These are phyloP conservation scores for Millerozyma miso DNA, from an alignment of 805 yeast genomes.

Conservation along the genomic window DNA sequence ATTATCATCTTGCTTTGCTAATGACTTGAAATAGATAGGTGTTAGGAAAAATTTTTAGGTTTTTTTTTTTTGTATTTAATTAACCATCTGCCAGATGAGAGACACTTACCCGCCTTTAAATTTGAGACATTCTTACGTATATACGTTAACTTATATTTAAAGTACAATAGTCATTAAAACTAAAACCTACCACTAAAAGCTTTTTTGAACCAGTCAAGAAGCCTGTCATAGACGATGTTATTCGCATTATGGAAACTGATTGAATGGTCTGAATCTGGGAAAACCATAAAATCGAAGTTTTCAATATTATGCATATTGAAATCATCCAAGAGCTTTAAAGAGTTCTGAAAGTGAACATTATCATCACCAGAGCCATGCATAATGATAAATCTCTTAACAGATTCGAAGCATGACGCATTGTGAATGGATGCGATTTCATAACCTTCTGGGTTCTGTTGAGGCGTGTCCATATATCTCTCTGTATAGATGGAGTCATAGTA, in stretches of 20 bases:
- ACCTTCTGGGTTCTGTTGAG: constrained; percentile 45
- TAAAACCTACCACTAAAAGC: constrained; percentile 15
- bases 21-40: constrained; percentile 1
- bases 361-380: constrained; percentile 85
- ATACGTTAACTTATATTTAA: too few relatives aligned
- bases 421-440: constrained; percentile 45
- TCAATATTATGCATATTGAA: constrained; percentile 71
- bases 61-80: background rate
- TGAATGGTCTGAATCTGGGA: constrained; percentile 79
- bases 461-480: constrained; percentile 67
- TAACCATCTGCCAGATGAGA: background rate
- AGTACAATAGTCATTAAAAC: too few relatives aligned
- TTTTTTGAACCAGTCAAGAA: constrained; percentile 13
- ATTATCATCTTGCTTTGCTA: constrained; percentile 31
- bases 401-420: constrained; percentile 41
- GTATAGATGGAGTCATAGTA: constrained; percentile 76
- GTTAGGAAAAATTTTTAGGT: constrained; percentile 1
- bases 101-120: background rate
- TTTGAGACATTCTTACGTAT: too few relatives aligned
- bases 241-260: constrained; percentile 72
- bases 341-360: constrained; percentile 75
- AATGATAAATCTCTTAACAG: constrained; percentile 55
- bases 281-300: constrained; percentile 74
- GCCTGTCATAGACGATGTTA: constrained; percentile 57
- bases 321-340: constrained; percentile 57